Evolutionary conservation across 768 basidiomycete species (phyloP).

Genomic region (Mycena pura): DNA sequence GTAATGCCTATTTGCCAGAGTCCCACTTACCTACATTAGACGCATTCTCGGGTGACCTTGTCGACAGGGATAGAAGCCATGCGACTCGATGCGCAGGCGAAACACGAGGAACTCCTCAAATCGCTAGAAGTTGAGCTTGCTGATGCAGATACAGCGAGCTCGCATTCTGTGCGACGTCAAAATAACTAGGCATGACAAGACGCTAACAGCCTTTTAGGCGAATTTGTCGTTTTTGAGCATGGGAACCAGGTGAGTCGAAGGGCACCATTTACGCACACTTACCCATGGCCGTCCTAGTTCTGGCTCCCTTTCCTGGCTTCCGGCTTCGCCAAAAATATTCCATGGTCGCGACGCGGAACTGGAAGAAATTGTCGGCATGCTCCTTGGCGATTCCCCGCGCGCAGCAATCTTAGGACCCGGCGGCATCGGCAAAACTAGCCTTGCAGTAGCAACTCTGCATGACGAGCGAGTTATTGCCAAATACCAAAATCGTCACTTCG

Average conservation of each 20-base stretch:
- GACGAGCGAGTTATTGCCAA: too few species aligned
- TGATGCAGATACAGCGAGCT: not conserved
- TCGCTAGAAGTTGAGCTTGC: not conserved
- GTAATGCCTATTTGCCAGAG: too few species aligned
- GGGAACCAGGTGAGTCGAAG: not conserved
- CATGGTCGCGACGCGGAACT: slow-evolving; percentile 7
- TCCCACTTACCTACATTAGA: too few species aligned
- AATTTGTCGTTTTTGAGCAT: not conserved
- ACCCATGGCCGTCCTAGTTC: not conserved
- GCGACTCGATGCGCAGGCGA: too few species aligned
- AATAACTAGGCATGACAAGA: too few species aligned
- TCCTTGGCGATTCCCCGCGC: not conserved
- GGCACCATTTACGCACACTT: not conserved
- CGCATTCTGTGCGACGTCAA: not conserved
- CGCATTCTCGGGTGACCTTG: not conserved
- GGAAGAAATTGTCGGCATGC: not conserved
- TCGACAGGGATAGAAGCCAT: not conserved
- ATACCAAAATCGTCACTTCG: slow-evolving; percentile 5
- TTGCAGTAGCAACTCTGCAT: not conserved
- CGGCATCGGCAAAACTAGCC: too few species aligned
- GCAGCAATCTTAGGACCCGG: slow-evolving; percentile 9
- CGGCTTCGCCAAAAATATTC: not conserved
- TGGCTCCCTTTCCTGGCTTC: not conserved
- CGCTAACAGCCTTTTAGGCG: too few species aligned
- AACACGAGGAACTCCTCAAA: not conserved